These are phyloP conservation scores for Lablab purpureus DNA, from an alignment of 306 rosid genomes.

Conservation along the genomic window DNA sequence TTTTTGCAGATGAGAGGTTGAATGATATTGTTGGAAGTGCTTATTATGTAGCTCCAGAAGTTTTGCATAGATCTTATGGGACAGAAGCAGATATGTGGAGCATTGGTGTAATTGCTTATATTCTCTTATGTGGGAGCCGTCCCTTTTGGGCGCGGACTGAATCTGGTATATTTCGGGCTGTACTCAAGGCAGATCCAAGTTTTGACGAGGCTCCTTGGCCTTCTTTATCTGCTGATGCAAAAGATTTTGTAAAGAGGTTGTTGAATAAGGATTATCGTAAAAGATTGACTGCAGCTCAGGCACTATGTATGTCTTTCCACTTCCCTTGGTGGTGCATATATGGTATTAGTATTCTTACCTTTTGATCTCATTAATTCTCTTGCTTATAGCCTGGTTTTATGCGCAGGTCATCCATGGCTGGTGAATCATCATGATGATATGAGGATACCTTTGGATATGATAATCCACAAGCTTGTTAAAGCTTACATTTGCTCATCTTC, in stretches of 20 bases:
- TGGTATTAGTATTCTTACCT: constrained; percentile 16
- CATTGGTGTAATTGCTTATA: constrained; percentile 88
- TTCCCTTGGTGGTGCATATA: not conserved
- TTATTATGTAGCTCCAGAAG: constrained; percentile 93
- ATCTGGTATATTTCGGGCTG: constrained; percentile 85
- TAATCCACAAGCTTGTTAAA: constrained; percentile 71
- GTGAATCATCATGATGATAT: constrained; percentile 57
- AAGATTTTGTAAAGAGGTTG: constrained; percentile 73
- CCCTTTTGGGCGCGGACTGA: constrained; percentile 91
- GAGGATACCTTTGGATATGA: constrained; percentile 75
- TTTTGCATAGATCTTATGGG: constrained; percentile 83
- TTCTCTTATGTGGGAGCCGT: constrained; percentile 87
- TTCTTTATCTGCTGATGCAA: constrained; percentile 70
- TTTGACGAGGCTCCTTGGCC: constrained; percentile 94
- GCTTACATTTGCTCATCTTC: constrained; percentile 75
- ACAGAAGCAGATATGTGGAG: constrained; percentile 96
- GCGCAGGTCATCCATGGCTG: constrained; percentile 86
- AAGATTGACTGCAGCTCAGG: constrained; percentile 83
- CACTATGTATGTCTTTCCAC: constrained; percentile 54
- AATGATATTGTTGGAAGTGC: constrained; percentile 93
- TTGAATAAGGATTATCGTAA: constrained; percentile 79
- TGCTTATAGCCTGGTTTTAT: constrained; percentile 35
- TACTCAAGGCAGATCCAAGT: constrained; percentile 78
- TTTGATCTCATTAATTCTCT: constrained; percentile 7
- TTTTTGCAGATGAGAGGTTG: constrained; percentile 84